Percentiles rank a stretch among this genome's conserved stretches.
Evolutionary conservation across 164 flowering plant species (phyloP).

Genomic region (grape (Vitis vinifera)): DNA sequence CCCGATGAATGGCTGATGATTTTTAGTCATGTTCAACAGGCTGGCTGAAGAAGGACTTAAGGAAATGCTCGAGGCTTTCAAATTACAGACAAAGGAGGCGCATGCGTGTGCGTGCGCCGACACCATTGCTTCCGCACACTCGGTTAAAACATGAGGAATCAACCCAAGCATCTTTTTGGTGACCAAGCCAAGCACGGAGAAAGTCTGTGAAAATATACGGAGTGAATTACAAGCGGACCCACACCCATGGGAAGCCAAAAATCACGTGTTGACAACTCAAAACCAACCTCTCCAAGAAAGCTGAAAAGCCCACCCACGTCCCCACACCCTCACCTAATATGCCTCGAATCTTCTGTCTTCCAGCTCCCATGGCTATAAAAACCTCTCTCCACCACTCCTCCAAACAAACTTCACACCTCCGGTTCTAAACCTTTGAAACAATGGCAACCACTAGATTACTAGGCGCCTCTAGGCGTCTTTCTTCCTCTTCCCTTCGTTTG

Average conservation of each 20-base stretch:
- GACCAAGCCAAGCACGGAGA: no score
- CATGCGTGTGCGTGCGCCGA: no score
- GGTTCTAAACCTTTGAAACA: background rate
- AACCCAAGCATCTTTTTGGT: no score
- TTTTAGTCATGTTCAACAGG: no score
- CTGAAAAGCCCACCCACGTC: slow-evolving; percentile 3
- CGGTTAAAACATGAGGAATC: no score
- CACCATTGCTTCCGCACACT: no score
- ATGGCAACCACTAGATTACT: slow-evolving; percentile 44
- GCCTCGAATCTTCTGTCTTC: slow-evolving; percentile 43
- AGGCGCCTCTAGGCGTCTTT: slow-evolving; percentile 23
- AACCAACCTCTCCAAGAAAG: slow-evolving; percentile 23
- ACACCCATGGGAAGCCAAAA: slow-evolving; percentile 10
- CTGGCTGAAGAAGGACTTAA: no score
- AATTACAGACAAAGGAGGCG: no score
- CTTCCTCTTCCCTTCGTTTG: background rate
- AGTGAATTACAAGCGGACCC: slow-evolving; percentile 11
- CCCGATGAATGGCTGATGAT: no score
- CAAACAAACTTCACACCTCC: no score
- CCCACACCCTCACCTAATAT: slow-evolving; percentile 29
- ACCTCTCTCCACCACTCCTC: no score
- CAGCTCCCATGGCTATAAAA: background rate
- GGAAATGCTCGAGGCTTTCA: no score
- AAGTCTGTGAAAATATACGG: background rate
- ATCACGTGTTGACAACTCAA: background rate